These are phyloP conservation scores for Sporothrix sp. DNA, from an alignment of 2,329 filamentous ascomycete genomes.

Conservation along the genomic window DNA sequence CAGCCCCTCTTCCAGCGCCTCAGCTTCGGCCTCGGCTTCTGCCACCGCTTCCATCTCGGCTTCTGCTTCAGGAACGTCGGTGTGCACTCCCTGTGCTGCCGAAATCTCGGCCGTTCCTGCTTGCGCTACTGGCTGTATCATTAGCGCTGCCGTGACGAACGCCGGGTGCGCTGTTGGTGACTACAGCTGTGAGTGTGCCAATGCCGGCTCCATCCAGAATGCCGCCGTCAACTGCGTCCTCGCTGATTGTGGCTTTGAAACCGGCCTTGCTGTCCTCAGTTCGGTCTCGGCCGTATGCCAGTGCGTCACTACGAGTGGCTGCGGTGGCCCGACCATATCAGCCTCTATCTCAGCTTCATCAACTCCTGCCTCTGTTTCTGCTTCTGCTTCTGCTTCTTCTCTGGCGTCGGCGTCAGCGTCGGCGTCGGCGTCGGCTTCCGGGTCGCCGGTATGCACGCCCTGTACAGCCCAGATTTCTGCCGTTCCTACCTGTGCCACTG, in stretches of 20 bases:
- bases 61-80: neutral
- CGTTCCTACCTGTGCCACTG: constrained; percentile 3
- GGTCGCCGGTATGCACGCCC: neutral
- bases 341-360: neutral
- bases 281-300: neutral
- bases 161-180: neutral
- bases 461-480: neutral
- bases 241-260: constrained; percentile 1
- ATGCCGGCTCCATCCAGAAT: neutral
- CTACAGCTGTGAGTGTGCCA: neutral
- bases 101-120: neutral
- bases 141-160: neutral
- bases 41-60: neutral
- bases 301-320: neutral
- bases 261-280: neutral
- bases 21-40: neutral
- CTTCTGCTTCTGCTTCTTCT: neutral
- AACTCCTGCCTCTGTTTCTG: neutral
- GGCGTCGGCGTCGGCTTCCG: neutral
- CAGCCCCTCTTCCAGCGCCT: no score
- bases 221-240: neutral
- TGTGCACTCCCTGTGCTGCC: neutral
- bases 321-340: no score
- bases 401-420: neutral
- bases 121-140: neutral